Percentiles rank a stretch among this genome's conserved stretches.
phyloP scores from a whole-genome alignment of 371 early-diverging fungal species.

The Mucor piriformis region DNA sequence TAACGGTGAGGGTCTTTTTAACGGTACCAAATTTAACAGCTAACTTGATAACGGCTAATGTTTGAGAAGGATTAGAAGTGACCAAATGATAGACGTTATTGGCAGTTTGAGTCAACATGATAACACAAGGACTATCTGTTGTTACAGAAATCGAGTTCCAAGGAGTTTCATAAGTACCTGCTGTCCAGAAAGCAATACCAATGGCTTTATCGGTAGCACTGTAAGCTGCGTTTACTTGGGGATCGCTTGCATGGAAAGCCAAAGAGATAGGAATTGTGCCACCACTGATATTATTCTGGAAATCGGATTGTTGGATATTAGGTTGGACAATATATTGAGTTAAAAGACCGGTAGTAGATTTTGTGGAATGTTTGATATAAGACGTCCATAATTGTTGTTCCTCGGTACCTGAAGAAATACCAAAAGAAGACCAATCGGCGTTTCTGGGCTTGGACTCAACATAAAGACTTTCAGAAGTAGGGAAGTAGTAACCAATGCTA shows the following conservation, averaged over 20 bases:
- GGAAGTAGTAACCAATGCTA: constrained; percentile 34
- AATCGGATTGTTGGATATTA: constrained; percentile 5
- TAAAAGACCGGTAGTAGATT: constrained; percentile 8
- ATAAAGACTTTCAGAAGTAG: constrained; percentile 11
- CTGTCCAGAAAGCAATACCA: constrained; percentile 34
- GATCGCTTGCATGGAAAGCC: constrained; percentile 12
- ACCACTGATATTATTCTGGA: constrained; percentile 2
- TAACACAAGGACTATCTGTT: constrained; percentile 18
- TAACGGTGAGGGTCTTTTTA: not conserved
- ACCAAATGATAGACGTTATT: constrained; percentile 9
- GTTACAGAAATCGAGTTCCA: constrained; percentile 12
- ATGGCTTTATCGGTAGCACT: constrained; percentile 21
- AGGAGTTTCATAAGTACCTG: constrained; percentile 21
- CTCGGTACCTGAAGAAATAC: constrained; percentile 26
- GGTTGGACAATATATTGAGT: constrained; percentile 32
- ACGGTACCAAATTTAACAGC: constrained; percentile 3
- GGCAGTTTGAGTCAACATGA: constrained; percentile 7
- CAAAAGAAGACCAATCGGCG: constrained; percentile 28
- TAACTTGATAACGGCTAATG: constrained; percentile 8
- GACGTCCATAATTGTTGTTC: constrained; percentile 22
- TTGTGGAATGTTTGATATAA: constrained; percentile 19
- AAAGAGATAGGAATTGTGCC: constrained; percentile 12
- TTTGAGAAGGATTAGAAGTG: constrained; percentile 32
- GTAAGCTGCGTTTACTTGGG: constrained; percentile 26
- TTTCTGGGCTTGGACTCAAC: constrained; percentile 20